Evolutionary conservation across 163 green algal species (phyloP).

Genomic region (Prototheca wickerhamii): DNA sequence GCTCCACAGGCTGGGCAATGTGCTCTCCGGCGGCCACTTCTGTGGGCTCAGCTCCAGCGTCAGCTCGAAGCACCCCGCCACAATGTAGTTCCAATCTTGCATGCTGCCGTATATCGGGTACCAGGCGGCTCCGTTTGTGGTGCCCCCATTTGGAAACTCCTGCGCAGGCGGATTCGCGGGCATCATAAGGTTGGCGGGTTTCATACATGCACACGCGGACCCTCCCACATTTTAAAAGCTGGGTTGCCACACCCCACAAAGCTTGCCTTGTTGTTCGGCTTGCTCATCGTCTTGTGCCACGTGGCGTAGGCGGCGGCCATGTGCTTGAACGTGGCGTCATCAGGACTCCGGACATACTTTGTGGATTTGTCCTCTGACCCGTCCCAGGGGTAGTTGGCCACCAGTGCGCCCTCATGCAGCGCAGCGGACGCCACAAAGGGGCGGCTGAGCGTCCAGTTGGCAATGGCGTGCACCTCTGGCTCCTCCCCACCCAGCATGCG

Average conservation of each 20-base stretch:
- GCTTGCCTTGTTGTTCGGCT: slow-evolving; percentile 21
- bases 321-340: slow-evolving; percentile 66
- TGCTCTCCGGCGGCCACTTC: slow-evolving; percentile 58
- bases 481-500: slow-evolving; percentile 39
- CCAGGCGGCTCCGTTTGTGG: slow-evolving; percentile 87
- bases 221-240: not conserved
- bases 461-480: slow-evolving; percentile 62
- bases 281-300: slow-evolving; percentile 51
- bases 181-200: not conserved
- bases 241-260: not conserved
- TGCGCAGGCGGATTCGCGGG: slow-evolving; percentile 34
- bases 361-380: slow-evolving; percentile 33
- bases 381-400: slow-evolving; percentile 82
- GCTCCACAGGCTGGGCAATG: slow-evolving; percentile 47
- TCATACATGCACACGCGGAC: not conserved
- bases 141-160: slow-evolving; percentile 61
- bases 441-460: slow-evolving; percentile 45
- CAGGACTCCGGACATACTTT: slow-evolving; percentile 42
- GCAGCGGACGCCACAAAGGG: slow-evolving; percentile 53
- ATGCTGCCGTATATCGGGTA: slow-evolving; percentile 75
- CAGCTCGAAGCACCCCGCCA: slow-evolving; percentile 59
- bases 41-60: slow-evolving; percentile 77
- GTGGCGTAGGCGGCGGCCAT: slow-evolving; percentile 57
- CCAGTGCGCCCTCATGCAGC: slow-evolving; percentile 53
- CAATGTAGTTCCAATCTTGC: slow-evolving; percentile 82